Evolutionary conservation across 257 asterid genomes (phyloP), one percentile per base, ranked within the genome.

Genomic region (Jaltomata sinuosa): DNA sequence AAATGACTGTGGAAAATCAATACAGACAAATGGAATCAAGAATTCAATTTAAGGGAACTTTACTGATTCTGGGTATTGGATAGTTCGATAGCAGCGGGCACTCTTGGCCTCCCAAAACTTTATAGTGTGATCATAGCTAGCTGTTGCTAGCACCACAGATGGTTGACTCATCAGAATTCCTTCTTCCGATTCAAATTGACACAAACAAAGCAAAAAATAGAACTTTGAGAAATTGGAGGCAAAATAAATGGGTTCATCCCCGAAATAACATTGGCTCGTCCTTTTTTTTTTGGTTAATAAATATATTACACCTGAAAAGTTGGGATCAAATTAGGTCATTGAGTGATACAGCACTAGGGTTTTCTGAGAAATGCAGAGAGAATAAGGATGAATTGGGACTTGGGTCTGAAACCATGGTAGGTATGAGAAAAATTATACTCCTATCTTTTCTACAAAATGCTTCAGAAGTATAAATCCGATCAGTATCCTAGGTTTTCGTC

Each of bases 51-150:
- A 65, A 32, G 74, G 74, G 47, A 50, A 61, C 93, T 31, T n/a
- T 90, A 93, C 99, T 36, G 99, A 96, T 91, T 95, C 99, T 14
- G 97, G 98, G 87, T 94, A 94, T 85, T 96, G 99, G 80, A 96
- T 93, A 71, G 98, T 96, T 72, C 98, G 89, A 89, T 91, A 89
- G 89, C 99, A 96, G 52, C 97, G 93, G 38, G 98, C 99, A 36
- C 97, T 93, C 83, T 95, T 94, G 0, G 98, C 98, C 86, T 96
- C 99, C 99, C 99, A 96, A 80, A 96, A 96, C 19, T 95, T 93
- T 87, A 96, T 96, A 15, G 99, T 96, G 88, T 94, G 98, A 93
- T 96, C 99, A 87, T 96, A 96, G 93, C 99, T 96, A 57, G 98
- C 97, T 8, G 99, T 96, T 5, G 98, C 99, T 83, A 96, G 86